Evolutionary conservation across 768 basidiomycete genomes (phyloP), one percentile per base, ranked within the genome.

Genomic region (Termitomyces sp.): DNA sequence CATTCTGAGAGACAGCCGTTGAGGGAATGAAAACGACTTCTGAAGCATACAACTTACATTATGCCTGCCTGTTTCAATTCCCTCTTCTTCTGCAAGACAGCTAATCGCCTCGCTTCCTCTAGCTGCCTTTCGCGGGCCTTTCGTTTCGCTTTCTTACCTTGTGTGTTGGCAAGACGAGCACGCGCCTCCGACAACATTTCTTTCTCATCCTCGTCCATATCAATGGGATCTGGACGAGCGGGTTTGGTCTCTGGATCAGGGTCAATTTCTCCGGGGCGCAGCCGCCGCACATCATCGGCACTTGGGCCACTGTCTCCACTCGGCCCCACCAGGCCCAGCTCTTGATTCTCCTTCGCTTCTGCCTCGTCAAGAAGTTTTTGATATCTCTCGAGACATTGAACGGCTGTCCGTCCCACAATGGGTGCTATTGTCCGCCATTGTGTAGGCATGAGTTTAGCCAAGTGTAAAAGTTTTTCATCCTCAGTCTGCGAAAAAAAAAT

Each of bases 171-270:
- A 39, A 99, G 82, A 77, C 97, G 89, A 7, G 97, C 97, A 66
- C 97, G 89, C 33, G 97, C 97, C 74, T 99, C 97, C 1, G 97
- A 98, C 69, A 99, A 78, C 97, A 99, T 98, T 74, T 98, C 97
- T 87, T 98, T 98, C 76, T 98, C 96, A 71, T 98, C 97, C 77
- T 99, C 97, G 71, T 99, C 97, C 97, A 99, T 99, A 76, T 99
- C 97, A 67, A 98, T 98, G 7, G 97, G 97, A 78, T 99, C 97
- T 6, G 97, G 97, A 32, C 97, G 85, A 12, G 97, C 97, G 52
- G 97, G 94, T 70, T 98, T 96, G 11, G 96, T 97, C 76, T 99
- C 97, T 15, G 97, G 97, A 76, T 99, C 96, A 7, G 96, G 96
- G 74, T 99, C 97, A 61, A 99, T 96, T 76, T 98, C 97, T 48